Evolutionary conservation across 257 asterid genomes (phyloP).

Genomic region (Solanum rostratum): DNA sequence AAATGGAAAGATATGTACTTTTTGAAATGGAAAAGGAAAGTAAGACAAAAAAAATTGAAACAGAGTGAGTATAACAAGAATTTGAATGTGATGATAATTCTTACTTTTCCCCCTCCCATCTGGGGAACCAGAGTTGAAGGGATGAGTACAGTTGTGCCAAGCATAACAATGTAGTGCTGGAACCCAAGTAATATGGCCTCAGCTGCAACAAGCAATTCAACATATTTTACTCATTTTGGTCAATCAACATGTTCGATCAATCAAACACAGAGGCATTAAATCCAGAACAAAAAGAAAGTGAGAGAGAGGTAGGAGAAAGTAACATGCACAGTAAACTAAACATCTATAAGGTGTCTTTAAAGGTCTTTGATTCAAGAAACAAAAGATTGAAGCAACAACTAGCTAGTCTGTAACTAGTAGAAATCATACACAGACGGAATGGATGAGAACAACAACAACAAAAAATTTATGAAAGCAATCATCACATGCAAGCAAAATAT

Average conservation of each 20-base stretch:
- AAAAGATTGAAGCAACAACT: background rate
- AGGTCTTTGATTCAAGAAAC: background rate
- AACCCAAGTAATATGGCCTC: constrained; percentile 95
- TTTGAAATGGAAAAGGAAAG: background rate
- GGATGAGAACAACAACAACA: background rate
- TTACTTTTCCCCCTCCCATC: constrained; percentile 91
- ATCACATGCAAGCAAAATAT: background rate
- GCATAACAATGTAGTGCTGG: constrained; percentile 97
- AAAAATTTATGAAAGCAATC: background rate
- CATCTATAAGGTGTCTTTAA: background rate
- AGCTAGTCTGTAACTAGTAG: background rate
- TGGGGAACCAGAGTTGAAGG: constrained; percentile 71
- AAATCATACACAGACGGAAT: background rate
- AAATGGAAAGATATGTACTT: background rate
- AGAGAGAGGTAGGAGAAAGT: background rate
- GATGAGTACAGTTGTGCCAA: constrained; percentile 88
- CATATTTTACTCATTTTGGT: background rate
- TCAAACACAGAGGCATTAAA: background rate
- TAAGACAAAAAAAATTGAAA: background rate
- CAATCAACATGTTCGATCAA: background rate
- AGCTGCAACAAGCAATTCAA: constrained; percentile 39
- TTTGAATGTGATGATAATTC: background rate
- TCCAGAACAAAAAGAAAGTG: background rate
- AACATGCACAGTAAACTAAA: background rate
- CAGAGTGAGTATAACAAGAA: background rate